Evolutionary conservation across 768 basidiomycete genomes (phyloP), one percentile per base, ranked within the genome.

Genomic region (Harrya chromipes): DNA sequence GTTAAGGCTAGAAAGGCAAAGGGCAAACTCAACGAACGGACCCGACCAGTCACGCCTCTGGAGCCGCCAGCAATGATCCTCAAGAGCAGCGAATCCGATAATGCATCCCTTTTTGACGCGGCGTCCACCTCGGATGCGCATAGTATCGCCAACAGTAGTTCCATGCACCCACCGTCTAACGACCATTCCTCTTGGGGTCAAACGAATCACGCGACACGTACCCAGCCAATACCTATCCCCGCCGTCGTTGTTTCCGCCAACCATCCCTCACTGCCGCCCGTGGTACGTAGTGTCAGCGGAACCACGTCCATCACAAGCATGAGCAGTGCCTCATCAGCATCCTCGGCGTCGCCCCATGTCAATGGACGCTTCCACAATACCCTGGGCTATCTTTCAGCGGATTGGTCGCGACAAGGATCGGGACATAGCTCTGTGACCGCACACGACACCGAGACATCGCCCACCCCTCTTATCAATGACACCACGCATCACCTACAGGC

Each of bases 1-100:
- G 71, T 72, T 57, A 73, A 70, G 55, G 65, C 34, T 33, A 57
- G 36, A 47, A 51, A 52, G 49, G 39, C 62, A 60, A 59, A 59
- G 27, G 8, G 35, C 2, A 59, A 50, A 16, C 34, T 12, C 34
- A 14, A 6, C 41, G 37, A 48, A 3, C 20, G 21, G 33, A 7
- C 48, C 26, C 37, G 16, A 3, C 31, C 39, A 42, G 27, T 16
- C 9, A 21, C 35, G 21, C 16, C 17, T 17, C n/a, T 6, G n/a
- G 21, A 26, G 11, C 23, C 19, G 13, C 40, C 33, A 26, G n/a
- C 33, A 1, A 53, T 49, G 1, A 52, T 41, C 23, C 24, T 54
- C 23, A 54, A 51, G 31, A 47, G 59, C n/a, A 59, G 57, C 41
- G 65, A 69, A 40, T 54, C 55, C 19, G 64, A 63, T 44, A 58